Evolutionary conservation across 2,329 filamentous ascomycete genomes (phyloP).

Genomic region (Botryotinia convoluta): DNA sequence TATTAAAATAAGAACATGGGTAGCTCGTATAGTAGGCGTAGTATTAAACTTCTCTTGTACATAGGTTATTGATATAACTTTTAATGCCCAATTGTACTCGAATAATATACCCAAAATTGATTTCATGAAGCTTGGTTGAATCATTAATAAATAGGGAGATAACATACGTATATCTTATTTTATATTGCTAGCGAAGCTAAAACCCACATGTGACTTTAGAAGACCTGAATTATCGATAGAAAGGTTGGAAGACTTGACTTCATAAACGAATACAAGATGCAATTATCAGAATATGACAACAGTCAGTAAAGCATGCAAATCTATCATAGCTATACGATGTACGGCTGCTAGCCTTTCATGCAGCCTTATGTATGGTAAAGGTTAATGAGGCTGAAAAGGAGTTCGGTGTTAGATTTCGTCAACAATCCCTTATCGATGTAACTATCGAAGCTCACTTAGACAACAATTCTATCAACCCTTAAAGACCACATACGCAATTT

Average conservation of each 20-base stretch:
- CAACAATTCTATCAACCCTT: not conserved
- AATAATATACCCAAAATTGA: not conserved
- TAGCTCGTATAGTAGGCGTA: not conserved
- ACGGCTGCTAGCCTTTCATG: not conserved
- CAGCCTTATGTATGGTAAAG: not conserved
- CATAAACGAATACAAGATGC: not conserved
- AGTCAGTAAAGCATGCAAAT: not conserved
- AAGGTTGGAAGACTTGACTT: not conserved
- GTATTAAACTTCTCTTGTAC: slow-evolving; percentile 13
- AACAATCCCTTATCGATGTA: not conserved
- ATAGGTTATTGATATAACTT: slow-evolving; percentile 9
- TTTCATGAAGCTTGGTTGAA: not conserved
- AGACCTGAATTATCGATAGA: not conserved
- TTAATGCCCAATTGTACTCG: slow-evolving; percentile 10
- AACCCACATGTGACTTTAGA: not conserved
- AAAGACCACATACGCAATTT: slow-evolving; percentile 6
- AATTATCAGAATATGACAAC: not conserved
- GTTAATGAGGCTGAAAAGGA: slow-evolving; percentile 6
- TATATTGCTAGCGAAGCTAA: not conserved
- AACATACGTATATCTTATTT: not conserved
- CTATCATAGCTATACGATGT: not conserved
- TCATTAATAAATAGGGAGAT: not conserved
- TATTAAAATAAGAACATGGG: not conserved
- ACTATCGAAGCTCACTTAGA: not conserved
- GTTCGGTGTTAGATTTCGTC: not conserved